Conservation (phyloP, 2,329 filamentous ascomycete genomes). For the Colletotrichum sp. region DNA sequence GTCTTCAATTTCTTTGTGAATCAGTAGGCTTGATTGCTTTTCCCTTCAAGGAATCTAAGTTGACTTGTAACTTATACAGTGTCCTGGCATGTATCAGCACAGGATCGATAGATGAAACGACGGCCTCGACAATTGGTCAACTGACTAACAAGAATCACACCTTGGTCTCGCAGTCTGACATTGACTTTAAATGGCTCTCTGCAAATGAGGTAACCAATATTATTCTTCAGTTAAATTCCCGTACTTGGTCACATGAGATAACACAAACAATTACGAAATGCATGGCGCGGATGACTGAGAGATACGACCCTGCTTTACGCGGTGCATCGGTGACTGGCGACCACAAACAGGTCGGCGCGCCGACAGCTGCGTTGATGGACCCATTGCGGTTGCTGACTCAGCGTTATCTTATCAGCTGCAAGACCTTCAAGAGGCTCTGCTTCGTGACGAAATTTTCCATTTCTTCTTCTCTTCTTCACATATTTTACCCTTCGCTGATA, state of each 20-base stretch:
- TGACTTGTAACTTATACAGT: neutral
- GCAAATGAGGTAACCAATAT: neutral
- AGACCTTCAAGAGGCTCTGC: neutral
- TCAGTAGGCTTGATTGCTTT: neutral
- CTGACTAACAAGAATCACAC: neutral
- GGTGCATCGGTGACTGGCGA: neutral
- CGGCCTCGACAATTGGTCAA: neutral
- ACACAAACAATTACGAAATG: neutral
- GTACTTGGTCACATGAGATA: neutral
- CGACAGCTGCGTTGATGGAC: neutral
- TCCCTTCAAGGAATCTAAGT: neutral
- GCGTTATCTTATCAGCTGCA: conserved; percentile 15
- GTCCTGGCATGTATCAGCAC: neutral
- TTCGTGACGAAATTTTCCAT: neutral
- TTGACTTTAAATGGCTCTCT: neutral
- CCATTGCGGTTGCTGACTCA: neutral
- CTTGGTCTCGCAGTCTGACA: neutral
- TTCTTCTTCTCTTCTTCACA: conserved; percentile 46
- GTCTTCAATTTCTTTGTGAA: neutral
- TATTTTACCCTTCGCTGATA: conserved; percentile 48
- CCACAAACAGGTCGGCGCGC: neutral
- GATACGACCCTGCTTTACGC: neutral
- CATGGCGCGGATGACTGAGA: neutral
- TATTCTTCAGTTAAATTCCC: too few relatives aligned
- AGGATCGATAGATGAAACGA: conserved; percentile 1